Evolutionary conservation across 208 protist genomes (phyloP).

Genomic region (Lotmaria passim): DNA sequence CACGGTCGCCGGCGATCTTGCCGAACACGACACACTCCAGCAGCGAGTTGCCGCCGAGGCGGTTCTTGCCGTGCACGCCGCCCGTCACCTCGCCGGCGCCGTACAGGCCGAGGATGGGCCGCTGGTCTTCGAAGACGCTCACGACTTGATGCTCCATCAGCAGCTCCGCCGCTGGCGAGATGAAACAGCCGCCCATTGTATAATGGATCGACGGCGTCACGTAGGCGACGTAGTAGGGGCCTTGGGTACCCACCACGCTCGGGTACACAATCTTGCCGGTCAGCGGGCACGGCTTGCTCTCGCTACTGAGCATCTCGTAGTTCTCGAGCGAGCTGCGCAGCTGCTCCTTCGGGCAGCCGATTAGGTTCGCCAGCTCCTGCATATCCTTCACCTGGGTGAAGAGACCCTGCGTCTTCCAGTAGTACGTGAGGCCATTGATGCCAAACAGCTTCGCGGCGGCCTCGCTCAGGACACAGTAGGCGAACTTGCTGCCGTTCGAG

Average conservation of each 20-base stretch:
- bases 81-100: slow-evolving; percentile 97
- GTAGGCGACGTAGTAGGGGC: slow-evolving; percentile 81
- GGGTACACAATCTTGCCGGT: slow-evolving; percentile 89
- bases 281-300: slow-evolving; percentile 39
- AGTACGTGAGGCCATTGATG: slow-evolving; percentile 78
- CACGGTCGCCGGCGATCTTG: slow-evolving; percentile 76
- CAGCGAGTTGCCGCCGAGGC: slow-evolving; percentile 97
- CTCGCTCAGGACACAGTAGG: slow-evolving; percentile 89
- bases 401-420: slow-evolving; percentile 75
- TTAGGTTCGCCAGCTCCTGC: slow-evolving; percentile 61
- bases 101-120: slow-evolving; percentile 91
- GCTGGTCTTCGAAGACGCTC: slow-evolving; percentile 41
- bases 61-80: slow-evolving; percentile 96
- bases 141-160: slow-evolving; percentile 47
- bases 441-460: slow-evolving; percentile 78
- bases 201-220: slow-evolving; percentile 97
- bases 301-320: slow-evolving; percentile 58
- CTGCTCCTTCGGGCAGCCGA: slow-evolving; percentile 54
- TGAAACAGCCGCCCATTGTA: slow-evolving; percentile 95
- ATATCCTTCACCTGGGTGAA: slow-evolving; percentile 57
- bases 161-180: slow-evolving; percentile 85
- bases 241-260: slow-evolving; percentile 59
- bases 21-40: slow-evolving; percentile 84
- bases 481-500: slow-evolving; percentile 65
- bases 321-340: slow-evolving; percentile 51